Evolutionary conservation across 2,329 filamentous ascomycete genomes (phyloP), one percentile per base, ranked within the genome.

Genomic region (Blastomyces parvus): DNA sequence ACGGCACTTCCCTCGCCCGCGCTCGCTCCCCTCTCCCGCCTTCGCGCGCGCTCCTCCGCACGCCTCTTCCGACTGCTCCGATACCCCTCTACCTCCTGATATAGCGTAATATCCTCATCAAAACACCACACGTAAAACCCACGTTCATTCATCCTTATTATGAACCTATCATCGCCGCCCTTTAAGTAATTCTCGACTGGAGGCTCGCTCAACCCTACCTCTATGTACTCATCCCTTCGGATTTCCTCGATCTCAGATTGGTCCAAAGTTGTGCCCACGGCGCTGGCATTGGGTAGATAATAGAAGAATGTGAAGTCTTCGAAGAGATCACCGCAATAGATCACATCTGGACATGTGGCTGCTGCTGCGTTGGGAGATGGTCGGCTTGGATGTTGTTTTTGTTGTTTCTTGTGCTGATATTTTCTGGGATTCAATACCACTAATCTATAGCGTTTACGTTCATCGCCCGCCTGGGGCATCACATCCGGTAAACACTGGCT

Each of bases 91-190:
- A 14, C 30, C 33, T 62, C 61, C 33, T 52, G 36, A 40, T 19
- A 50, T 46, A 63, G 52, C 9, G 50, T 5, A 25, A 62, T 30
- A 30, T 60, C 57, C 60, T 64, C 66, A 53, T 69, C 64, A 62
- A 74, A 72, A 50, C 62, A 68, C 70, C 69, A 73, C 4, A 70
- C 63, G 55, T 64, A 64, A 48, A 67, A 22, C 19, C 67, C 67
- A 6, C 38, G 61, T 9, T 62, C 60, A 62, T 67, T 62, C 4
- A 66, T 46, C 53, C 69, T 55, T 9, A 69, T 57, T 25, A 69
- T 60, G 60, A 67, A 68, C 17, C 63, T 56, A 8, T 61, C 56
- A 63, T 72, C 70, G 3, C 69, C 70, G 30, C 48, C 48, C n/a
- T n/a, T n/a, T n/a, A n/a, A n/a, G n/a, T n/a, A n/a, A n/a, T n/a